Evolutionary conservation across 192 early-diverging fungal genomes (phyloP).

Genomic region (Backusella circina): DNA sequence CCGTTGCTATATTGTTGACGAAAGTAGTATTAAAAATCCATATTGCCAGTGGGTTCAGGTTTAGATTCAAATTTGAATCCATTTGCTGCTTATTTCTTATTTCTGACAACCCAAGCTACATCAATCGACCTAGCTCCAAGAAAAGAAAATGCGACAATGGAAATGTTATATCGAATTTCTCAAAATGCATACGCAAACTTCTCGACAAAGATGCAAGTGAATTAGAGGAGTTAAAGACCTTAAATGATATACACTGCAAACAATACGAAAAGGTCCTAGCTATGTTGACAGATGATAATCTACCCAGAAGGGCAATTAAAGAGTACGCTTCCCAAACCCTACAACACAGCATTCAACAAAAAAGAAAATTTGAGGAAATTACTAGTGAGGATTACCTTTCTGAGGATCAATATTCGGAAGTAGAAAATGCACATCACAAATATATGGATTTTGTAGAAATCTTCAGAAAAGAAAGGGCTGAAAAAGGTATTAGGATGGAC

Average conservation of each 20-base stretch:
- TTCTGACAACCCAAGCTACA: too few relatives aligned
- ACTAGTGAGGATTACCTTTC: not conserved
- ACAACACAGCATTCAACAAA: slow-evolving; percentile 2
- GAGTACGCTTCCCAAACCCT: not conserved
- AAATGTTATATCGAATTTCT: too few relatives aligned
- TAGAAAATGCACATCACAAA: not conserved
- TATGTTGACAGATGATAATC: slow-evolving; percentile 5
- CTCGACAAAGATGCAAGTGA: too few relatives aligned
- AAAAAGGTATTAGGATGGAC: not conserved
- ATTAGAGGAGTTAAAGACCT: too few relatives aligned
- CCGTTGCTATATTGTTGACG: not conserved
- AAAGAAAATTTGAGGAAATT: not conserved
- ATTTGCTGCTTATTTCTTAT: too few relatives aligned
- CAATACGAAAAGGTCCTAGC: slow-evolving; percentile 4
- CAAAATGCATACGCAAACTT: too few relatives aligned
- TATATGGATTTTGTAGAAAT: not conserved
- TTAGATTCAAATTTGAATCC: not conserved
- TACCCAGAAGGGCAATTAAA: slow-evolving; percentile 4
- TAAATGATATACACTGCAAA: not conserved
- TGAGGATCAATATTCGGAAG: not conserved
- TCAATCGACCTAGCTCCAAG: too few relatives aligned
- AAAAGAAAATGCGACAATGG: too few relatives aligned
- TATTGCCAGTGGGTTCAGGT: not conserved
- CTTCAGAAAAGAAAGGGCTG: not conserved
- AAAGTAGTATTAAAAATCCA: not conserved